Base-by-base conservation (phyloP, 2,329 filamentous ascomycete genomes). In the Coniochaeta prunicola region DNA sequence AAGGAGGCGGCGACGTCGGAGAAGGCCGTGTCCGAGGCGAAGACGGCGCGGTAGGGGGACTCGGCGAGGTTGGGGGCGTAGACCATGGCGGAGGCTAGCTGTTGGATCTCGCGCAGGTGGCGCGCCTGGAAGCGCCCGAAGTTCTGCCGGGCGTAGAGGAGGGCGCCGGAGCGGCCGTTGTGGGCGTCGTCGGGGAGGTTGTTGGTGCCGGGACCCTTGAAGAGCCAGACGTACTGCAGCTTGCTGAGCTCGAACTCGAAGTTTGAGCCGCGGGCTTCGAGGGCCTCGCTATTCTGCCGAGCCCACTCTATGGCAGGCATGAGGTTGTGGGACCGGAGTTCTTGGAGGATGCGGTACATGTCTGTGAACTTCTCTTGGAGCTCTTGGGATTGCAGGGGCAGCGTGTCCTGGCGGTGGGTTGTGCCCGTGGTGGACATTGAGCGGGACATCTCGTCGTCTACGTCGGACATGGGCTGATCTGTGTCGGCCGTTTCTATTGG, bases 221-320 rank as follows among this genome's bases (percentile, higher is more conserved):
- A 96, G 1, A 97, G 81, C 83, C 90, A 93, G 34, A 97, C 83
- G 66, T 90, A 99, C 65, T 96, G 91, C 19, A 97, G 79, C 64
- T 91, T 89, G 74, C 88, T 91, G 2, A 99, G 85, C 68, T 99
- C 93, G 63, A 97, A 99, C 70, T 97, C 93, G 2, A 99, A 83
- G 66, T 96, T 96, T 68, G 91, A 96, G 3, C 92, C 93, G 54
- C 91, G 84, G 4, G 83, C 81, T 68, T 96, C 91, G 2, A 99
- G 80, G 28, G 86, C 79, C 5, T 74, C 72, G 60, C 86, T 87
- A 67, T 97, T 88, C 28, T 80, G 70, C 38, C 86, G 80, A 0
- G 94, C 91, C 94, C 94, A 99, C 58, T 83, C 76, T 26, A 99
- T 97, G 1, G 94, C 94, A 0, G 92, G 91, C 0, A 82, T 73